Base-by-base conservation (phyloP, 225 moss, liverwort and hornwort species). In the Marchantia paleacea region DNA sequence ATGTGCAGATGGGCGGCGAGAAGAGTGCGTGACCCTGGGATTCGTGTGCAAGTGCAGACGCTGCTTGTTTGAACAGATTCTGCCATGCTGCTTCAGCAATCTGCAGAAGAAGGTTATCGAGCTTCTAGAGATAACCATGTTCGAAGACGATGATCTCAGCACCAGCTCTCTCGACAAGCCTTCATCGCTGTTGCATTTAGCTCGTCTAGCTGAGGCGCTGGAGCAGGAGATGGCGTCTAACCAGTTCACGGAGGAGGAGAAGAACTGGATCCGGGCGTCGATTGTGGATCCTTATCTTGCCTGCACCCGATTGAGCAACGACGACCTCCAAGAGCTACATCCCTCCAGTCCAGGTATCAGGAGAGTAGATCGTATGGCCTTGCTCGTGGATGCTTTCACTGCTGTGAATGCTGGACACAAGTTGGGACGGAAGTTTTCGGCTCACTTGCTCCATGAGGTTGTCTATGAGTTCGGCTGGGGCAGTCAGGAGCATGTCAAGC, bases 31-130 rank as follows among this genome's bases (percentile, higher is more conserved):
- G 63, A 19, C 15, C 14, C 10, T 77, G 15, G 77, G 77, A 24
- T 77, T 77, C 63, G 58, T 62, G 6, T 77, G 77, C 77, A 48
- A 4, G 20, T 77, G 77, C 51, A 72, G n/a, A 50, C 72, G 72
- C 24, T 72, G 72, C 72, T 39, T 50, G 9, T 72, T 72, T n/a
- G 72, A 72, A 51, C 19, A 52, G 22, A 72, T 18, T 24, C 50
- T 72, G 20, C 72, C 16, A 0, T 22, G 72, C 51, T 72, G 14
- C 20, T 72, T 50, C 20, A 10, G 12, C 50, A 72, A 48, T 11
- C 20, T 72, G 50, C 19, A 50, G 22, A 51, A 6, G 20, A 72
- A 72, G 31, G 72, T 72, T 7, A 1, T 14, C 3, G 50, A 24
- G 16, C 72, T 51, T 22, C 51, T 72, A 24, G 50, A 72, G 31